phyloP scores from a whole-genome alignment of 805 yeast genomes.

The Zygosaccharomyces siamensis region DNA sequence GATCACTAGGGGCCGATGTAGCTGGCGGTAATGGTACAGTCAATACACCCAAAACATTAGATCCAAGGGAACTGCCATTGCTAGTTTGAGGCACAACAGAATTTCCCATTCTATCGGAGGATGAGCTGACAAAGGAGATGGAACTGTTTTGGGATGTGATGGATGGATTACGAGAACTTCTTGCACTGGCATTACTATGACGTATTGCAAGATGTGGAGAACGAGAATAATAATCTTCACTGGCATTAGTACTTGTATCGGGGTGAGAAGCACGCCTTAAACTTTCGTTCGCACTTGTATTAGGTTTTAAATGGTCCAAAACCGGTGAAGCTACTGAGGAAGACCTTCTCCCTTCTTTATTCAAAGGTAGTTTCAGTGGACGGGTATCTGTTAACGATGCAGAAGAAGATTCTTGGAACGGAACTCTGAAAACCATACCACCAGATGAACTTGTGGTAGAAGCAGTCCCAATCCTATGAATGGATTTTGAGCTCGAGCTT shows the following conservation, averaged over 20 bases:
- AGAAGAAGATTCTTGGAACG: conserved; percentile 51
- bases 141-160: conserved; percentile 33
- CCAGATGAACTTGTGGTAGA: conserved; percentile 32
- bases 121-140: conserved; percentile 31
- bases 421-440: conserved; percentile 52
- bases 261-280: conserved; percentile 30
- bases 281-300: not conserved
- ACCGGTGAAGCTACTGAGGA: conserved; percentile 18
- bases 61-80: conserved; percentile 18
- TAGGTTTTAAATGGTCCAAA: conserved; percentile 12
- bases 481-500: conserved; percentile 6
- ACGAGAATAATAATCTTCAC: conserved; percentile 8
- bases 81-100: conserved; percentile 28
- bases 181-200: conserved; percentile 8
- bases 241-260: conserved; percentile 5
- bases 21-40: conserved; percentile 48
- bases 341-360: conserved; percentile 20
- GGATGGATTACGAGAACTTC: conserved; percentile 36
- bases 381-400: conserved; percentile 15
- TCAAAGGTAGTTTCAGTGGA: conserved; percentile 9
- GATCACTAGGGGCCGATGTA: conserved; percentile 52
- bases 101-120: conserved; percentile 31
- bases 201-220: conserved; percentile 6
- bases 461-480: conserved; percentile 13
- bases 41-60: conserved; percentile 27